A percentile compares a stretch with the other conserved stretches of the same genome.
Conservation (phyloP, 345 rosid species). For the Hevea brasiliensis region DNA sequence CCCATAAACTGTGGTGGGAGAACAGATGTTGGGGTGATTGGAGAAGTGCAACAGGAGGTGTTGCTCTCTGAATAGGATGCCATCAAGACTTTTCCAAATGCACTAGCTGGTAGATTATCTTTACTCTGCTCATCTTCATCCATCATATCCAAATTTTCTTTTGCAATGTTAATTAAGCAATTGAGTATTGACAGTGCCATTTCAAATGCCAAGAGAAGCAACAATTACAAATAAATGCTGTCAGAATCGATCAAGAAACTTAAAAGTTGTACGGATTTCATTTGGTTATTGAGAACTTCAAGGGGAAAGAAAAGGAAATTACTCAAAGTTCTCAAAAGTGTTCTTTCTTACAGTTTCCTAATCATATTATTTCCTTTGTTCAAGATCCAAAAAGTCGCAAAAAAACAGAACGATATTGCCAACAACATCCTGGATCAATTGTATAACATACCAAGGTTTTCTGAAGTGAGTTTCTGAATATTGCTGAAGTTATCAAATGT, state of each 20-base stretch:
- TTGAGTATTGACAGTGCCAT: conserved; percentile 52
- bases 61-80: conserved; percentile 43
- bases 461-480: conserved; percentile 39
- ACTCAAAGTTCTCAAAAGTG: no score
- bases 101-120: conserved; percentile 26
- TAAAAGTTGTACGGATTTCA: neutral
- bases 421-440: neutral
- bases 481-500: conserved; percentile 36
- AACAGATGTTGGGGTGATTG: conserved; percentile 55
- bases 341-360: neutral
- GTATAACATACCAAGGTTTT: conserved; percentile 46
- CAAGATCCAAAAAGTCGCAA: neutral
- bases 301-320: neutral
- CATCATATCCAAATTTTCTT: conserved; percentile 58
- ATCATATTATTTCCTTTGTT: no score
- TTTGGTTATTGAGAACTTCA: no score
- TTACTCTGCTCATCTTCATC: conserved; percentile 57
- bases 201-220: conserved; percentile 43
- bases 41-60: conserved; percentile 40
- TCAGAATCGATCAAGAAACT: neutral
- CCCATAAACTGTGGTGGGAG: conserved; percentile 35
- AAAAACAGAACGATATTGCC: neutral
- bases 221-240: neutral
- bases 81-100: conserved; percentile 28
- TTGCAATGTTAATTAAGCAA: conserved; percentile 51